Conservation (phyloP, 2,329 filamentous ascomycete genomes). For the Rhynchosporium graminicola region DNA sequence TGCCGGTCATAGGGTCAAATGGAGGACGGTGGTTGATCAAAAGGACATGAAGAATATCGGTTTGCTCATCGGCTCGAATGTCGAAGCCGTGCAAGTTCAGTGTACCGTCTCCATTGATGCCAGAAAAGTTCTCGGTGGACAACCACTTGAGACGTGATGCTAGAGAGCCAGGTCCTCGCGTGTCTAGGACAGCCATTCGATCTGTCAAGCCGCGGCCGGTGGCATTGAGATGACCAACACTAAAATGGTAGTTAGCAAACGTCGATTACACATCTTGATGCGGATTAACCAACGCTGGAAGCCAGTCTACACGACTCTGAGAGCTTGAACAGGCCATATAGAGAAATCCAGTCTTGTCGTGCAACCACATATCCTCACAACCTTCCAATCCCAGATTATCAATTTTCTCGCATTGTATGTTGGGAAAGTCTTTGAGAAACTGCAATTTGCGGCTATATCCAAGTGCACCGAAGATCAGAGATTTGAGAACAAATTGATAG, state of each 20-base stretch:
- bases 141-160: slow-evolving; percentile 33
- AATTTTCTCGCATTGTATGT: slow-evolving; percentile 34
- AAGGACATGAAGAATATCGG: slow-evolving; percentile 36
- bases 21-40: slow-evolving; percentile 43
- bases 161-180: slow-evolving; percentile 29
- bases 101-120: slow-evolving; percentile 34
- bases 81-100: slow-evolving; percentile 42
- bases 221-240: slow-evolving; percentile 33
- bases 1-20: slow-evolving; percentile 38
- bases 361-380: slow-evolving; percentile 40
- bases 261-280: no score
- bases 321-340: slow-evolving; percentile 38
- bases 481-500: slow-evolving; percentile 40
- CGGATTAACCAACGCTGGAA: slow-evolving; percentile 35
- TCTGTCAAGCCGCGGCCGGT: slow-evolving; percentile 32
- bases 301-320: slow-evolving; percentile 32
- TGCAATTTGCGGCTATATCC: slow-evolving; percentile 39
- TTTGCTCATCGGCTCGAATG: slow-evolving; percentile 33
- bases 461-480: slow-evolving; percentile 37
- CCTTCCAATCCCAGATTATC: slow-evolving; percentile 33
- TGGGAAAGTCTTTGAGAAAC: slow-evolving; percentile 40
- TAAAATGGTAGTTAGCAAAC: slow-evolving; percentile 5
- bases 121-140: slow-evolving; percentile 30
- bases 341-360: slow-evolving; percentile 34
- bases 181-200: slow-evolving; percentile 35